Percentiles rank a stretch among this genome's conserved stretches.
These are phyloP conservation scores for Dothideomycetes sp. DNA, from an alignment of 2,329 filamentous ascomycete genomes.

Conservation along the genomic window DNA sequence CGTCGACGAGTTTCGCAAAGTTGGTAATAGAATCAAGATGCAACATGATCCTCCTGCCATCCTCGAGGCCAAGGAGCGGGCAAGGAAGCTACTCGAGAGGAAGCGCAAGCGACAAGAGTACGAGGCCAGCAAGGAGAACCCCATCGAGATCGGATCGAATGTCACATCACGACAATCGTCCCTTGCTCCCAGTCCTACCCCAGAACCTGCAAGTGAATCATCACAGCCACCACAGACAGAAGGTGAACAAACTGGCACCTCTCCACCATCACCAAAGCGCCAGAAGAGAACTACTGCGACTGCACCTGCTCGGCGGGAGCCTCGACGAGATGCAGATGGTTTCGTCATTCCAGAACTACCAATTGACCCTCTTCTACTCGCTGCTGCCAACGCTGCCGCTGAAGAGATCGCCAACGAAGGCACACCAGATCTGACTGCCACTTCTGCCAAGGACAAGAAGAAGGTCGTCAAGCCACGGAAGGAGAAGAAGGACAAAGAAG, in stretches of 20 bases:
- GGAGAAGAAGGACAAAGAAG: slow-evolving; percentile 20
- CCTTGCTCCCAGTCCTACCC: neutral
- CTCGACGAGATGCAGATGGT: slow-evolving; percentile 28
- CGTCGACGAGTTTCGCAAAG: slow-evolving; percentile 71
- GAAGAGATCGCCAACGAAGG: slow-evolving; percentile 16
- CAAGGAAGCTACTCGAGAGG: slow-evolving; percentile 22
- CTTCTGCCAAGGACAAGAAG: neutral
- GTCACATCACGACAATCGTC: slow-evolving; percentile 15
- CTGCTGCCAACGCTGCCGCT: slow-evolving; percentile 13
- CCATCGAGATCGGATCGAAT: slow-evolving; percentile 10
- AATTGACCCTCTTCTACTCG: slow-evolving; percentile 13
- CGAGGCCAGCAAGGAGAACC: slow-evolving; percentile 5
- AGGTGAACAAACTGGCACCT: slow-evolving; percentile 4
- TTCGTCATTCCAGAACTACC: slow-evolving; percentile 27
- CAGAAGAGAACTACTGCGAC: slow-evolving; percentile 12
- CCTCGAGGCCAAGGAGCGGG: slow-evolving; percentile 50
- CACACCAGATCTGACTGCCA: neutral
- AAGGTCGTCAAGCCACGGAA: slow-evolving; percentile 10
- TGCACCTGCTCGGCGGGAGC: slow-evolving; percentile 5
- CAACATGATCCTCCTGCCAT: slow-evolving; percentile 75
- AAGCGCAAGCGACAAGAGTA: slow-evolving; percentile 17
- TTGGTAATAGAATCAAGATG: slow-evolving; percentile 57
- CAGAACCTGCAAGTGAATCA: neutral
- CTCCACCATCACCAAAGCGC: slow-evolving; percentile 10
- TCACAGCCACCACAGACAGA: slow-evolving; percentile 3